A percentile compares a stretch with the other conserved stretches of the same genome.
These are phyloP conservation scores for Nothopassalora personata DNA, from an alignment of 2,329 filamentous ascomycete genomes.

Conservation along the genomic window DNA sequence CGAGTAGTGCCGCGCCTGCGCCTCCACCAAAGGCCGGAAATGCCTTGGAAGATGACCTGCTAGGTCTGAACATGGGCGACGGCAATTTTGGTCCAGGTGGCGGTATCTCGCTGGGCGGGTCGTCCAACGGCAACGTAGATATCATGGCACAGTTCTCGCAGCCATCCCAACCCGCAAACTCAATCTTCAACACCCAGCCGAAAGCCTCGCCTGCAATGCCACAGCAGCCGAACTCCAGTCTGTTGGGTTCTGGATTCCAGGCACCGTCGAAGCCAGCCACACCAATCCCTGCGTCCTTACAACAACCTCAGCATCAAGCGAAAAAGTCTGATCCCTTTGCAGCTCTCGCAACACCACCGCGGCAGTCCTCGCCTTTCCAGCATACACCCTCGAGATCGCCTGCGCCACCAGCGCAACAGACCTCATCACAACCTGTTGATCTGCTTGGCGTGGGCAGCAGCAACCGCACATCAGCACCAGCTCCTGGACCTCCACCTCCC, in stretches of 20 bases:
- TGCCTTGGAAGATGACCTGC: constrained; percentile 80
- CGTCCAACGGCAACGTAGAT: constrained; percentile 21
- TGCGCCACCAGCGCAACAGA: constrained; percentile 20
- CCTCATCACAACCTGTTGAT: constrained; percentile 19
- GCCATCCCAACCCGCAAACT: constrained; percentile 24
- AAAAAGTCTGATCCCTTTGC: constrained; percentile 57
- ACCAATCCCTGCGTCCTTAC: constrained; percentile 36
- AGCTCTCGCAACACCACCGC: constrained; percentile 49
- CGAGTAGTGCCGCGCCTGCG: constrained; percentile 34
- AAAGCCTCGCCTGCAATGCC: constrained; percentile 13
- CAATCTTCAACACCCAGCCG: constrained; percentile 26
- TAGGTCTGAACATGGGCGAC: constrained; percentile 78
- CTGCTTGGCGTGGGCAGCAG: constrained; percentile 28
- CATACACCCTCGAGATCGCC: constrained; percentile 40
- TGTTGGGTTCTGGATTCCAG: constrained; percentile 34
- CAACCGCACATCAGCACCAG: constrained; percentile 41
- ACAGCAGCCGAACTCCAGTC: constrained; percentile 45
- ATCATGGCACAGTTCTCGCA: constrained; percentile 35
- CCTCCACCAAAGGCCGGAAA: constrained; percentile 49
- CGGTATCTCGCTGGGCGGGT: constrained; percentile 68
- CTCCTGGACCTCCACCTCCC: constrained; percentile 7
- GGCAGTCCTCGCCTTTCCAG: constrained; percentile 47
- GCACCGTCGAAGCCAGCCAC: constrained; percentile 47
- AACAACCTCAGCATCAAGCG: constrained; percentile 20
- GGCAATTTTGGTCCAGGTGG: constrained; percentile 67